phyloP scores from a whole-genome alignment of 177 flowering plant genomes.

The Vitis hybrid region DNA sequence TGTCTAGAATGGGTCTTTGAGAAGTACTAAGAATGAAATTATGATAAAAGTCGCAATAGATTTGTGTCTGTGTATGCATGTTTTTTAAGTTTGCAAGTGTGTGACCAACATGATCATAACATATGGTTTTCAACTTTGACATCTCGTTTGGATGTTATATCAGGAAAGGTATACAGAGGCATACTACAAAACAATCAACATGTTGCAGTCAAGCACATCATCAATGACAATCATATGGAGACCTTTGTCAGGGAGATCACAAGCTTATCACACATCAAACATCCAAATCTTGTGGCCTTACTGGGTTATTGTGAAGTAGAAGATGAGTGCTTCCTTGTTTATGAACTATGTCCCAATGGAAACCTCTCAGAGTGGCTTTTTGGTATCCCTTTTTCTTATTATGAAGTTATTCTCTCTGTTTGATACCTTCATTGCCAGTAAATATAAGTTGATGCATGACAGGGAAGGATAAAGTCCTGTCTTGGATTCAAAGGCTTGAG shows the following conservation, averaged over 20 bases:
- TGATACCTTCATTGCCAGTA: not conserved
- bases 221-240: slow-evolving; percentile 38
- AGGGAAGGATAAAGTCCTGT: slow-evolving; percentile 44
- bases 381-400: slow-evolving; percentile 25
- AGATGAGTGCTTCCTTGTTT: slow-evolving; percentile 50
- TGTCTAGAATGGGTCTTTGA: too few species aligned
- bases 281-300: slow-evolving; percentile 51
- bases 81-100: too few species aligned
- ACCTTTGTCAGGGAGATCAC: slow-evolving; percentile 52
- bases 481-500: slow-evolving; percentile 53
- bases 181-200: slow-evolving; percentile 28
- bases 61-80: too few species aligned
- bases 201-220: slow-evolving; percentile 51
- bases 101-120: not conserved
- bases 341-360: slow-evolving; percentile 51
- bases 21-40: not conserved
- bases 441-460: slow-evolving; percentile 3
- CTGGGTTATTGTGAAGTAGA: slow-evolving; percentile 43
- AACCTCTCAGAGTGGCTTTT: slow-evolving; percentile 57
- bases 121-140: not conserved
- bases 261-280: slow-evolving; percentile 48
- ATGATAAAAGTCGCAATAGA: not conserved
- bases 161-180: slow-evolving; percentile 61
- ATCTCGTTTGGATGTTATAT: not conserved
- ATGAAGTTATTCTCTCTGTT: not conserved